Conservation (phyloP, 148 eudicot species). For the Euryodendron excelsum region DNA sequence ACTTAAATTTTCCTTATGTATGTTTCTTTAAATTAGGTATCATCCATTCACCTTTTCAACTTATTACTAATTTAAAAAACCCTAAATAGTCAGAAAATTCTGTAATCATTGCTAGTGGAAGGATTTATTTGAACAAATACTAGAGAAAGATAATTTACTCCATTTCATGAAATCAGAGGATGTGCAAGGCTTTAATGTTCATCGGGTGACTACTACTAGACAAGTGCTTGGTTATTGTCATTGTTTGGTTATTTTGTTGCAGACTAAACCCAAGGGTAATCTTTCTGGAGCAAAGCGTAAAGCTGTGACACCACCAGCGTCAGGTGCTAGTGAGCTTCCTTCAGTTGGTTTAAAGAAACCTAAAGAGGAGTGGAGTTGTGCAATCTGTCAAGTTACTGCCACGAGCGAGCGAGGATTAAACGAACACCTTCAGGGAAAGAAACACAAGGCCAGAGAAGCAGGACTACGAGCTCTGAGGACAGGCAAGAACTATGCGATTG, state of each 20-base stretch:
- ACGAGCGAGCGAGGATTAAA: conserved; percentile 47
- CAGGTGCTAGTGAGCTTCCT: conserved; percentile 19
- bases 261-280: conserved; percentile 46
- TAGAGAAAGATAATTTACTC: not conserved
- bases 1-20: not conserved
- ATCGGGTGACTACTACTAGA: not conserved
- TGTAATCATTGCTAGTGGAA: not conserved
- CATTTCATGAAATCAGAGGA: not conserved
- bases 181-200: not conserved
- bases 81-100: not conserved
- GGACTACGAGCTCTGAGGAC: conserved; percentile 25
- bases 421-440: conserved; percentile 58
- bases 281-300: conserved; percentile 50
- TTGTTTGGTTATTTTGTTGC: conserved; percentile 25
- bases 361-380: conserved; percentile 58
- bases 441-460: conserved; percentile 50
- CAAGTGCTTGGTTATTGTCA: not conserved
- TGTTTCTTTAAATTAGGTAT: not conserved
- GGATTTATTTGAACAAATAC: not conserved
- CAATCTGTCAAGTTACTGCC: conserved; percentile 51
- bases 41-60: not conserved
- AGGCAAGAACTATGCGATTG: conserved; percentile 31
- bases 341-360: conserved; percentile 25
- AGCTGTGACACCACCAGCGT: conserved; percentile 28
- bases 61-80: not conserved